phyloP scores from a whole-genome alignment of 225 moss, liverwort and hornwort species.

The Bryoerythrophyllum caledonicum region DNA sequence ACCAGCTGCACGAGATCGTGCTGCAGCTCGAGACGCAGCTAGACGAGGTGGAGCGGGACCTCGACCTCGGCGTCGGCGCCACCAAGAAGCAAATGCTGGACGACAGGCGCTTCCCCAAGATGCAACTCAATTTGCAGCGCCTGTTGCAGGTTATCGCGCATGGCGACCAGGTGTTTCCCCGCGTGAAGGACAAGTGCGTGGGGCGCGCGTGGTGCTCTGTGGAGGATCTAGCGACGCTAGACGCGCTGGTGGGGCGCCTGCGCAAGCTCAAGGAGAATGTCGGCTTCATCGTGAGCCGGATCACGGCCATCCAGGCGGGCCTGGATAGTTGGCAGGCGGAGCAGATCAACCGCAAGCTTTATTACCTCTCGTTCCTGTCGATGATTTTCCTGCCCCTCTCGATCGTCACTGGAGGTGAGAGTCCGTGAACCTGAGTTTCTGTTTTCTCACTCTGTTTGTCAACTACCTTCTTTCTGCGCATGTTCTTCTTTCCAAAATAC shows the following conservation, averaged over 20 bases:
- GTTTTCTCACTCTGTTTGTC: neutral
- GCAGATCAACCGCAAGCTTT: slow-evolving; percentile 97
- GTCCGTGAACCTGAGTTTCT: neutral
- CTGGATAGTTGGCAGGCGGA: slow-evolving; percentile 92
- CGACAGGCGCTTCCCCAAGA: slow-evolving; percentile 85
- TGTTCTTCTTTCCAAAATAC: no score
- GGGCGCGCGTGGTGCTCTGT: slow-evolving; percentile 72
- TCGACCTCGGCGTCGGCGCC: slow-evolving; percentile 53
- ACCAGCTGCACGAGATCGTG: slow-evolving; percentile 87
- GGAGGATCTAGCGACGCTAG: slow-evolving; percentile 71
- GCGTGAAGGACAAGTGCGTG: slow-evolving; percentile 80
- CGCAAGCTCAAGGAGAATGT: slow-evolving; percentile 88
- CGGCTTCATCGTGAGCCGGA: slow-evolving; percentile 84
- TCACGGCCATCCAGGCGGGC: slow-evolving; percentile 91
- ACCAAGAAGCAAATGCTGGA: slow-evolving; percentile 93
- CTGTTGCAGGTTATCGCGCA: slow-evolving; percentile 86
- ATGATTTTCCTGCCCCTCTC: slow-evolving; percentile 89
- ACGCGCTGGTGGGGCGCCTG: slow-evolving; percentile 73
- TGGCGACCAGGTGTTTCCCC: slow-evolving; percentile 86
- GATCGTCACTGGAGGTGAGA: slow-evolving; percentile 87
- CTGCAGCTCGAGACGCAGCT: slow-evolving; percentile 78
- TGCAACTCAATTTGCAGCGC: slow-evolving; percentile 87
- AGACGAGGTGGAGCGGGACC: slow-evolving; percentile 75
- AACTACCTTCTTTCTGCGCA: no score
- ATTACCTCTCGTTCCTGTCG: slow-evolving; percentile 87